Base-by-base conservation (phyloP, 345 rosid genomes). In the Boechera divaricarpa region DNA sequence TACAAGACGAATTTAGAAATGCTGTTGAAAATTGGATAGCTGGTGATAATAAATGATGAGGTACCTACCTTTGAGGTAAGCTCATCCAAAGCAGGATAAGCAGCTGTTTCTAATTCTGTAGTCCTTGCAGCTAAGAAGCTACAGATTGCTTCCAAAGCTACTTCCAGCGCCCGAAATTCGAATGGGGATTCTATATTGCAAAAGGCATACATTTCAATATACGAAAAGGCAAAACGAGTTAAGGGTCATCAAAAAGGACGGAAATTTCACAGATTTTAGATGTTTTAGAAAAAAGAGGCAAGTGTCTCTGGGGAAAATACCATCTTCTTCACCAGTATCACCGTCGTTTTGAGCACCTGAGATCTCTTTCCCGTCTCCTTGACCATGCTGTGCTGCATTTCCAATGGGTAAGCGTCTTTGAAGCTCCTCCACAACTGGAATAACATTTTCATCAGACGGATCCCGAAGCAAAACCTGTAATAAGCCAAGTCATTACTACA, bases 41-140 rank as follows among this genome's bases (percentile, higher is more conserved):
- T 32, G 26, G 63, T 32, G 31, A 76, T 28, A 33, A 18, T 51
- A 24, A 70, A 80, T 16, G 0, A 7, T 28, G 36, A 58, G n/a
- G n/a, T 13, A 4, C 5, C n/a, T n/a, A 88, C 99, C 86, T 89
- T 87, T 70, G 96, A 92, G 53, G 99, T 90, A 69, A 95, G 97
- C 81, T 88, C 98, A 74, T 95, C 99, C 67, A 95, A 80, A 77
- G 98, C 96, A 78, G 99, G 99, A 82, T 95, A 95, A 69, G 99
- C 98, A 71, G 86, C 91, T 70, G 90, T 76, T 87, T 92, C 99
- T 52, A 95, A 76, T 36, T 95, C 97, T 35, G 92, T 88, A 0
- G 99, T 86, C 9, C 98, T 94, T 41, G 96, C 96, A 78, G 89
- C 96, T 53, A 95, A 88, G 82, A 85, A 92, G 80, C 97, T 95